These are phyloP conservation scores for Comarum palustre DNA, from an alignment of 306 rosid genomes.

Conservation along the genomic window DNA sequence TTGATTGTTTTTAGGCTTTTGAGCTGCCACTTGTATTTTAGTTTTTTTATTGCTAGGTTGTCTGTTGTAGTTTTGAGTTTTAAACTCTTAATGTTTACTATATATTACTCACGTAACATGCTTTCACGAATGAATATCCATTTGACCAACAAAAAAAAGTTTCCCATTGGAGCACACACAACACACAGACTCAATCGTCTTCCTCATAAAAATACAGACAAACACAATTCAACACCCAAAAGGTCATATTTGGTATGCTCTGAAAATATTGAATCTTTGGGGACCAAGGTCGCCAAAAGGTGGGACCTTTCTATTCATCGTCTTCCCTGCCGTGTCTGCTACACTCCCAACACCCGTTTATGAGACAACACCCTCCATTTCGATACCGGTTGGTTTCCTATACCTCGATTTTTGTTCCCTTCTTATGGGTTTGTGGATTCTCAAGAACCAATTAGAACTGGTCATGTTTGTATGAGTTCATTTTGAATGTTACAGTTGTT, in stretches of 20 bases:
- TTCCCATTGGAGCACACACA: not conserved
- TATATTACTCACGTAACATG: no score
- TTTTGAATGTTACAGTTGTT: not conserved
- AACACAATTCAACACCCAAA: not conserved
- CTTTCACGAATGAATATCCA: no score
- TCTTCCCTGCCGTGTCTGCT: slow-evolving; percentile 38
- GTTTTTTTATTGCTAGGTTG: no score
- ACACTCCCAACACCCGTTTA: slow-evolving; percentile 35
- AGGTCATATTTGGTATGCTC: not conserved
- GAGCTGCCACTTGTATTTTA: no score
- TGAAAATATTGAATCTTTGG: not conserved
- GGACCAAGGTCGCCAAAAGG: slow-evolving; percentile 1
- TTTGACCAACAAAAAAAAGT: no score
- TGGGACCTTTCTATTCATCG: slow-evolving; percentile 26
- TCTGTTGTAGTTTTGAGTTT: no score
- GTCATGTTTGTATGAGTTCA: not conserved
- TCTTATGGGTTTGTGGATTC: slow-evolving; percentile 25
- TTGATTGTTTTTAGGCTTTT: no score
- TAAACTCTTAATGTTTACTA: no score
- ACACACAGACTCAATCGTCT: not conserved
- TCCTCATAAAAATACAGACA: not conserved
- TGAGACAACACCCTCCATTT: slow-evolving; percentile 58
- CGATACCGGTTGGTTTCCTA: slow-evolving; percentile 39
- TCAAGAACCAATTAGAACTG: not conserved
- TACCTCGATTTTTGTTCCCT: slow-evolving; percentile 4